phyloP scores from a whole-genome alignment of 2,329 filamentous ascomycete species.

The Fusarium haematococcum region DNA sequence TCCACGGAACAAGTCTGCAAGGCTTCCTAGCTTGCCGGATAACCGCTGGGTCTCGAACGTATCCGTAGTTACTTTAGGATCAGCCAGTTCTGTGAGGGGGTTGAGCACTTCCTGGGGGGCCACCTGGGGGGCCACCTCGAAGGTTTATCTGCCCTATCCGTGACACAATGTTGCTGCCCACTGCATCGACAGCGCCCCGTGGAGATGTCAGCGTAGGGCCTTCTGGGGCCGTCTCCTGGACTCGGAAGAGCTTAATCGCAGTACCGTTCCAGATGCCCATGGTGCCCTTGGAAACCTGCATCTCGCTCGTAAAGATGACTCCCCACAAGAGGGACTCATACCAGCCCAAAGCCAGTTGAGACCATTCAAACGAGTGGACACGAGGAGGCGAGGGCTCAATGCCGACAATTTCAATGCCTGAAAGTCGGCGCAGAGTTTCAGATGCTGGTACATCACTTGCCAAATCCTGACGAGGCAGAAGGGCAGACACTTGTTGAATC shows the following conservation, averaged over 20 bases:
- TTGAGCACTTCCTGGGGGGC: constrained; percentile 40
- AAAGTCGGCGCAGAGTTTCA: constrained; percentile 66
- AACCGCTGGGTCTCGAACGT: not conserved
- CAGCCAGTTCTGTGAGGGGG: constrained; percentile 31
- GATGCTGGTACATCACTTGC: constrained; percentile 56
- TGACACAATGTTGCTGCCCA: constrained; percentile 89
- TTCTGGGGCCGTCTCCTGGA: constrained; percentile 84
- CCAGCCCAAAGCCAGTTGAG: constrained; percentile 89
- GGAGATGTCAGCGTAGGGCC: constrained; percentile 87
- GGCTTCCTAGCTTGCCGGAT: not conserved
- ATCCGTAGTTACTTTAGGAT: not conserved
- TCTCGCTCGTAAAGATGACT: constrained; percentile 90
- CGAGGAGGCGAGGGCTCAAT: constrained; percentile 81
- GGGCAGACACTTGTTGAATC: constrained; percentile 73
- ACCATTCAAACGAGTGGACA: constrained; percentile 95
- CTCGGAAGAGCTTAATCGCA: constrained; percentile 85
- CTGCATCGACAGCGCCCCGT: constrained; percentile 90
- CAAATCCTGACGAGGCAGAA: constrained; percentile 66
- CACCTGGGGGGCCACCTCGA: constrained; percentile 54
- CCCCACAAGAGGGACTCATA: constrained; percentile 96
- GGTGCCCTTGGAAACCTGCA: constrained; percentile 86
- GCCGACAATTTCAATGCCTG: constrained; percentile 72
- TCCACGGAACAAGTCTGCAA: not conserved
- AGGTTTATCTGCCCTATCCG: constrained; percentile 86
- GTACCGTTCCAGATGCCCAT: constrained; percentile 97